These are phyloP conservation scores for Gilbertella persicaria DNA, from an alignment of 371 early-diverging fungal genomes.

Conservation along the genomic window DNA sequence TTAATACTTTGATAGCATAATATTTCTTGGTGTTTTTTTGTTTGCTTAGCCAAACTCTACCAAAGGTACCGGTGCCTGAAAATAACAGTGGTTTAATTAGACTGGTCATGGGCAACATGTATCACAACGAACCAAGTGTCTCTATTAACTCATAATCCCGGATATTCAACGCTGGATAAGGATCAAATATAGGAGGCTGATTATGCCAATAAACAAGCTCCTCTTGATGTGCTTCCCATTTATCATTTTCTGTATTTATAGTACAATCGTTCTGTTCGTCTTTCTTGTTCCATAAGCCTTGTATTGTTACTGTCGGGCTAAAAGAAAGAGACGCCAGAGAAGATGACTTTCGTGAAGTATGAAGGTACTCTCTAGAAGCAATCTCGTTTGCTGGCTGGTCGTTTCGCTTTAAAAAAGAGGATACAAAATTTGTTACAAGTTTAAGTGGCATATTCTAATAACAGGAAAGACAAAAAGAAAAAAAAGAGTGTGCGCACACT, in stretches of 20 bases:
- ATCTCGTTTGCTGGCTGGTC: constrained; percentile 3
- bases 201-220: constrained; percentile 36
- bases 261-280: constrained; percentile 25
- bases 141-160: constrained; percentile 65
- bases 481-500: too few relatives aligned
- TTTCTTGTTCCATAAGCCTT: constrained; percentile 27
- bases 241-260: constrained; percentile 12
- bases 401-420: constrained; percentile 29
- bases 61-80: constrained; percentile 94
- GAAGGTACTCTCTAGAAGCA: constrained; percentile 7
- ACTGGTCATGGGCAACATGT: too few relatives aligned
- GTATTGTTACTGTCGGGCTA: constrained; percentile 38
- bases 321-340: constrained; percentile 28
- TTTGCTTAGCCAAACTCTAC: constrained; percentile 86
- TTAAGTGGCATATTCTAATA: constrained; percentile 37
- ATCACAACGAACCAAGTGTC: constrained; percentile 57
- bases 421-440: constrained; percentile 33
- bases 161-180: constrained; percentile 23
- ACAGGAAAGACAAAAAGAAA: too few relatives aligned
- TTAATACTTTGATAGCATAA: constrained; percentile 94
- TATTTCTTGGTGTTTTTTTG: constrained; percentile 59
- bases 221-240: constrained; percentile 30
- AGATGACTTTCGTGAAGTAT: constrained; percentile 14
- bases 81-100: constrained; percentile 12
- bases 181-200: constrained; percentile 37